Base-by-base conservation (phyloP, 257 asterid species). In the Hygrophila difformis region DNA sequence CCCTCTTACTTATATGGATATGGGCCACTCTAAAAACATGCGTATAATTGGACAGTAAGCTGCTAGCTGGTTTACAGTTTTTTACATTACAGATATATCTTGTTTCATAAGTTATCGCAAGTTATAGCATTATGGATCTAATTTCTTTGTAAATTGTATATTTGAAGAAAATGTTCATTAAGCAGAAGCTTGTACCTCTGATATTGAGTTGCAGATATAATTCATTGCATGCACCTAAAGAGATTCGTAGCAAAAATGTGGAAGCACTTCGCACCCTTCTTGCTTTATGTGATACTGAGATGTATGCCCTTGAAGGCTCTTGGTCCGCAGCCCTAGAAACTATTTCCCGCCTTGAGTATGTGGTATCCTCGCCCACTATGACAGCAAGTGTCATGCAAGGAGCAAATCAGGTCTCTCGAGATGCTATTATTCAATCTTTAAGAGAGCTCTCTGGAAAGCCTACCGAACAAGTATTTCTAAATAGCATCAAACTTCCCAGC, bases 401-500 rank as follows among this genome's bases (percentile, higher is more conserved):
- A 59, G 66, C 95, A 68, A 86, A 83, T 67, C 99, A 86, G 47
- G 67, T 74, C 55, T 78, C 95, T 26, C 78, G 87, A 67, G 96
- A 87, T 69, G 80, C 93, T 45, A 63, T 86, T 59, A 64, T 86
- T 65, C 93, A 78, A 44, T 80, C 94, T 61, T 72, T 91, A 51
- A 80, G 87, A 74, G 97, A 91, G 65, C 76, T 91, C 65, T 81
- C 84, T 56, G 95, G 95, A 59, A 83, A 86, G 73, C 93, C 99
- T 49, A 77, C 88, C 20, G 97, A 83, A 58, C 88, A 69, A 66
- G 87, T 91, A 64, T 91, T 91, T 39, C 64, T 74, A 45, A 91
- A 86, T 62, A 86, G 93, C 53, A 75, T 75, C 67, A 86, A 86
- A 60, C 60, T 91, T 64, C 81, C 94, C 47, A 91, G 97, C 76